A percentile compares a stretch with the other conserved stretches of the same genome.
These are phyloP conservation scores for Teratosphaeriaceae sp. DNA, from an alignment of 2,329 filamentous ascomycete species.

Conservation along the genomic window DNA sequence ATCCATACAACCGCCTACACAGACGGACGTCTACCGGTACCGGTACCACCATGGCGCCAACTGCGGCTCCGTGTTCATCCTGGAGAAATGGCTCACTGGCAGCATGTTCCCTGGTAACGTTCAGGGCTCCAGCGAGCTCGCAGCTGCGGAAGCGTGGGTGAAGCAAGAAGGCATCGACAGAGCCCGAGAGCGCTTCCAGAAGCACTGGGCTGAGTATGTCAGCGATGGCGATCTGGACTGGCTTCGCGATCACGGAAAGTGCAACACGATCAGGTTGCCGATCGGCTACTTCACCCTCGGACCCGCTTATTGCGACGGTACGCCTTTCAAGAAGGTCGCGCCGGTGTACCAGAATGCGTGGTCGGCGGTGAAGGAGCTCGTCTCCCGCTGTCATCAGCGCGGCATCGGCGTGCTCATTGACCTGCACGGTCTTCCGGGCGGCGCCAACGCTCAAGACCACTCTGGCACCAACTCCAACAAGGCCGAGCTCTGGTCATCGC, in stretches of 20 bases:
- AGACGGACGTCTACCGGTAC: slow-evolving; percentile 44
- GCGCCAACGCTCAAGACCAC: slow-evolving; percentile 50
- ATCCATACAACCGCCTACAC: slow-evolving; percentile 32
- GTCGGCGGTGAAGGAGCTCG: slow-evolving; percentile 42
- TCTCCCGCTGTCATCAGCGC: slow-evolving; percentile 37
- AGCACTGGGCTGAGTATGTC: slow-evolving; percentile 47
- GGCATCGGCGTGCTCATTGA: slow-evolving; percentile 54
- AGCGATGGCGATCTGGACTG: slow-evolving; percentile 47
- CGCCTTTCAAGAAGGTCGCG: slow-evolving; percentile 45
- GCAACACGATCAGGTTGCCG: slow-evolving; percentile 53
- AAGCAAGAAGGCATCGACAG: slow-evolving; percentile 41
- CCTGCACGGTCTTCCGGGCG: slow-evolving; percentile 53
- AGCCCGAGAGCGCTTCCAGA: slow-evolving; percentile 46
- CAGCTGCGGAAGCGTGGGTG: slow-evolving; percentile 44
- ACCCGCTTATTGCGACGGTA: slow-evolving; percentile 43
- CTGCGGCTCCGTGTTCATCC: slow-evolving; percentile 53
- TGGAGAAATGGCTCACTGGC: slow-evolving; percentile 51
- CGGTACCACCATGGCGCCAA: slow-evolving; percentile 56
- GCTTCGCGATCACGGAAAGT: slow-evolving; percentile 46
- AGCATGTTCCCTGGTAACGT: slow-evolving; percentile 43
- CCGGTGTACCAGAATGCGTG: slow-evolving; percentile 50
- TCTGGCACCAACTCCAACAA: slow-evolving; percentile 48
- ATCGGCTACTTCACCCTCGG: slow-evolving; percentile 55
- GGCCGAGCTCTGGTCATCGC: slow-evolving; percentile 46
- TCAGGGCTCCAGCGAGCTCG: slow-evolving; percentile 44